Conservation (phyloP, 1,139 yeast species). For the Meyerozyma elateridarum region DNA sequence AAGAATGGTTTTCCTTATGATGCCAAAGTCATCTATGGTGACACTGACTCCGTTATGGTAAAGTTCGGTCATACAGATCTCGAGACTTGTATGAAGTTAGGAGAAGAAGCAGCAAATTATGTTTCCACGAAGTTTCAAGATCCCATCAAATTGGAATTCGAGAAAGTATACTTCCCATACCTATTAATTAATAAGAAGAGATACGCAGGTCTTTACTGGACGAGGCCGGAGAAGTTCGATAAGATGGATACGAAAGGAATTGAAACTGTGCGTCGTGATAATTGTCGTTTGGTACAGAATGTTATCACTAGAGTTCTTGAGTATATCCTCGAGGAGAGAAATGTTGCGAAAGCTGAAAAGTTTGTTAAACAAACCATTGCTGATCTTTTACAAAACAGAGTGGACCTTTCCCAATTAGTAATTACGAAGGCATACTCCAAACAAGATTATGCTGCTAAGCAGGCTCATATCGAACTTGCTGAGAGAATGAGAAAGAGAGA, state of each 20-base stretch:
- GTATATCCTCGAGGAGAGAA: slow-evolving; percentile 79
- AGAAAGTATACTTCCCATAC: slow-evolving; percentile 94
- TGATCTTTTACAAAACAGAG: slow-evolving; percentile 81
- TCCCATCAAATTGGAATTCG: slow-evolving; percentile 94
- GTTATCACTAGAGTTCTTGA: slow-evolving; percentile 91
- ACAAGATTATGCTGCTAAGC: slow-evolving; percentile 90
- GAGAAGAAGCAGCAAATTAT: slow-evolving; percentile 88
- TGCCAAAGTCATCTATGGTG: slow-evolving; percentile 94
- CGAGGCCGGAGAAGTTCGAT: slow-evolving; percentile 81
- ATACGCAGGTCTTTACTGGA: slow-evolving; percentile 97
- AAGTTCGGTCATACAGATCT: slow-evolving; percentile 87
- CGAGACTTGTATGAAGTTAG: slow-evolving; percentile 81
- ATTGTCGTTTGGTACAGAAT: slow-evolving; percentile 89
- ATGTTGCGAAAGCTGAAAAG: slow-evolving; percentile 81
- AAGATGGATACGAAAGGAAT: slow-evolving; percentile 98
- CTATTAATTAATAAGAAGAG: slow-evolving; percentile 90
- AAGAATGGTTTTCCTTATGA: slow-evolving; percentile 79
- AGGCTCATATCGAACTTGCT: slow-evolving; percentile 95
- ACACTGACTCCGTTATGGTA: slow-evolving; percentile 99
- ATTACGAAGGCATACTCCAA: slow-evolving; percentile 89
- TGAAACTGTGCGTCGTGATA: slow-evolving; percentile 97
- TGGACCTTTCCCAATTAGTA: slow-evolving; percentile 89
- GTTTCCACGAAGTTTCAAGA: slow-evolving; percentile 76
- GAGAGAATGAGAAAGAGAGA: slow-evolving; percentile 96
- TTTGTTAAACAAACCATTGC: slow-evolving; percentile 87